These are phyloP conservation scores for Blastomyces gilchristii DNA, from an alignment of 2,329 filamentous ascomycete species.

Conservation along the genomic window DNA sequence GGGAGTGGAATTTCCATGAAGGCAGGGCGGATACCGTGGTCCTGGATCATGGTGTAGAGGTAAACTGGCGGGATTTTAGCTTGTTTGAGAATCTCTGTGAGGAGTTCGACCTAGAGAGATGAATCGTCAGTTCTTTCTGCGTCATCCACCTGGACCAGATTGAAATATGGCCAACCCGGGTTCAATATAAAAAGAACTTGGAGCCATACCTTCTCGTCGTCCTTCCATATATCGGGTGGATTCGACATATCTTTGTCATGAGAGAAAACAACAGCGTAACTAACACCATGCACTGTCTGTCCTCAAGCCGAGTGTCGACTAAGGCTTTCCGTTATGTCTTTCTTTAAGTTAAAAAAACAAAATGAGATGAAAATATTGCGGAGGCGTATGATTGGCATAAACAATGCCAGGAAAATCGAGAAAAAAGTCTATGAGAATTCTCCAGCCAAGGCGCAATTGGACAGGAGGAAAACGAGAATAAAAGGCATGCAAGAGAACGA, in stretches of 20 bases:
- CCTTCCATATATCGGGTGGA: slow-evolving; percentile 35
- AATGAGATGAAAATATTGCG: neutral
- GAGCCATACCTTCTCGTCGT: slow-evolving; percentile 36
- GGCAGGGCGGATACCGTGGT: slow-evolving; percentile 28
- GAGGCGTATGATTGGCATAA: slow-evolving; percentile 5
- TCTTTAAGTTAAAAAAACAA: neutral
- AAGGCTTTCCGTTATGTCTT: neutral
- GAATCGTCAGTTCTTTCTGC: slow-evolving; percentile 8
- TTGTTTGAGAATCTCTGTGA: slow-evolving; percentile 36
- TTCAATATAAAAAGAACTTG: neutral
- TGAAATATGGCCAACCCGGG: neutral
- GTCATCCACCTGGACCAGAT: slow-evolving; percentile 1
- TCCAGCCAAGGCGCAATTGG: neutral
- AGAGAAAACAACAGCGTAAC: slow-evolving; percentile 17
- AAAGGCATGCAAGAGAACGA: slow-evolving; percentile 2
- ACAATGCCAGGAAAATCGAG: neutral
- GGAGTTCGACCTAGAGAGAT: slow-evolving; percentile 29
- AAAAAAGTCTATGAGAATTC: neutral
- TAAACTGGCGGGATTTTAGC: slow-evolving; percentile 28
- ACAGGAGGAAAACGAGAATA: neutral
- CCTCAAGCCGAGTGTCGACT: neutral
- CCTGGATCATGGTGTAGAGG: slow-evolving; percentile 31
- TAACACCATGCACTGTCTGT: slow-evolving; percentile 7
- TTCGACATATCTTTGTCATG: slow-evolving; percentile 36
- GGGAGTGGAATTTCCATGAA: slow-evolving; percentile 36